phyloP scores from a whole-genome alignment of 345 rosid genomes.

The Euphorbia peplus region DNA sequence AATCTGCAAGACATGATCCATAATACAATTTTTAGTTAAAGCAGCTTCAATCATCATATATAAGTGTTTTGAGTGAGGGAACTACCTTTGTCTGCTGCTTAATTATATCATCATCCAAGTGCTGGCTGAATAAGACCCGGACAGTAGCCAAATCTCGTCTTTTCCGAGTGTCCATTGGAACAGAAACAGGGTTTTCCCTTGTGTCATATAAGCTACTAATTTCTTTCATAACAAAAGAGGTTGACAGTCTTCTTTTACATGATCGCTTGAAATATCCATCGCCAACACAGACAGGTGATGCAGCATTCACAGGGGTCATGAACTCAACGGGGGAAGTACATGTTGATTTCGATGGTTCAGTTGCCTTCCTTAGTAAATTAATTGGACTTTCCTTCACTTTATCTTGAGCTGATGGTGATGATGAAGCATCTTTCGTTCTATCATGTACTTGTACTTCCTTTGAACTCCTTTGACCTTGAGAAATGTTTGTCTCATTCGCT shows the following conservation, averaged over 20 bases:
- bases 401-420: constrained; percentile 19
- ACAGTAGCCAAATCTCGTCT: constrained; percentile 68
- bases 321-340: constrained; percentile 35
- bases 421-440: constrained; percentile 16
- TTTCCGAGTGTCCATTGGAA: constrained; percentile 55
- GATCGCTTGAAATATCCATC: constrained; percentile 58
- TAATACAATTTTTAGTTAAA: constrained; percentile 21
- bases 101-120: constrained; percentile 67
- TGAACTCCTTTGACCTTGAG: constrained; percentile 7
- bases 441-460: constrained; percentile 12
- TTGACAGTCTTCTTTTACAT: constrained; percentile 53
- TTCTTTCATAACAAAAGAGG: constrained; percentile 44
- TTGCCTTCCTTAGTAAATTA: constrained; percentile 26
- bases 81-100: constrained; percentile 82
- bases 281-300: constrained; percentile 82
- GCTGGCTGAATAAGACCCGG: constrained; percentile 77
- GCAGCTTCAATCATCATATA: not conserved
- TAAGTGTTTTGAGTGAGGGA: constrained; percentile 5
- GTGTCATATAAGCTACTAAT: constrained; percentile 40
- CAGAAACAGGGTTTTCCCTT: constrained; percentile 36
- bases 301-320: constrained; percentile 41
- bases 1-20: constrained; percentile 43
- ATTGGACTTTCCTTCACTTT: constrained; percentile 24
- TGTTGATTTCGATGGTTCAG: constrained; percentile 24
- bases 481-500: constrained; percentile 11